Evolutionary conservation across 371 early-diverging fungal species (phyloP), one percentile per base, ranked within the genome.

Genomic region (Circinella umbellata): DNA sequence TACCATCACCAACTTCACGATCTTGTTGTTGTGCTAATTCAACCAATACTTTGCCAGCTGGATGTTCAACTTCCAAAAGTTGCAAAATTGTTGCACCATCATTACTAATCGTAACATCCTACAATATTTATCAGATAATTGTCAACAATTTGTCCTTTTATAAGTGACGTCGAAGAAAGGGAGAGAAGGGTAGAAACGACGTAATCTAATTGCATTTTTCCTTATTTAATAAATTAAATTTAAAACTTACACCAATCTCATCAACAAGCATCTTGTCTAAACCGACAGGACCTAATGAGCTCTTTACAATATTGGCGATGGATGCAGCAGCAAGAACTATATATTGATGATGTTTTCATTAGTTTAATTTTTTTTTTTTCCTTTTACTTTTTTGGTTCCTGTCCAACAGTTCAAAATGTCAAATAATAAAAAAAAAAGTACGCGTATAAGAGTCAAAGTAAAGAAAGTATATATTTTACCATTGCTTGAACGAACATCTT

Each of bases 201-300:
- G 27, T 27, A 27, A 27, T 27, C 27, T 27, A 27, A 2, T 27
- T 27, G 27, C 27, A 27, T 27, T 27, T 27, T 27, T 27, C 27
- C 27, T 27, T 27, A 27, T 27, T 27, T 27, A 27, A 27, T 27
- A 2, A 27, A 27, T 27, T 27, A 27, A 27, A 27, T 27, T 27
- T 27, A 27, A 27, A 27, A 75, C 91, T 80, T 89, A 95, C 95
- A 63, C 99, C 99, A 86, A 99, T 97, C 73, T 98, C 98, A 80
- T 99, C 99, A 27, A 99, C 98, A 72, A 99, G 88, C 99, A 99
- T 99, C 87, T 99, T 99, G 88, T 99, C 99, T 66, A 99, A 89
- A 17, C 99, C 99, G 63, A 99, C 98, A 18, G 99, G 99, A 13
- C 99, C 99, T 74, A 99, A 91, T 42, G 99, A 99, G 34, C 96